Percentiles rank a stretch among this genome's conserved stretches.
Conservation (phyloP, 208 protist species). For the Borovskyia barvae region DNA sequence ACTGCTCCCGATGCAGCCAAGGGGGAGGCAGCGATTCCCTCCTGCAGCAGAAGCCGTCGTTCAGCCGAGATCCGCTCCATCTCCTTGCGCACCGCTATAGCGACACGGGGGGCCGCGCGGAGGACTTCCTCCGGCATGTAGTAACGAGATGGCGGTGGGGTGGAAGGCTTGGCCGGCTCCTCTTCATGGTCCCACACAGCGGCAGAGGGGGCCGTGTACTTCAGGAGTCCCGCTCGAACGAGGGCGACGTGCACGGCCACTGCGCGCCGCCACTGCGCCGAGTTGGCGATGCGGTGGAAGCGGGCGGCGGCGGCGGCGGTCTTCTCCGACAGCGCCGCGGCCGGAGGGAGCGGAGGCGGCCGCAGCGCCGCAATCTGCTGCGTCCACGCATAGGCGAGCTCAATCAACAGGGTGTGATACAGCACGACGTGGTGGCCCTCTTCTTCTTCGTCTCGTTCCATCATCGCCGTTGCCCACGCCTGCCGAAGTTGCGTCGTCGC, state of each 20-base stretch:
- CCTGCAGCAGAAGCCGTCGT: background rate
- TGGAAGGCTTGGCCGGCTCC: background rate
- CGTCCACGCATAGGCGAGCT: conserved; percentile 61
- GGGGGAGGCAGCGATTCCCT: too few species aligned
- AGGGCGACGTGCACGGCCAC: conserved; percentile 19
- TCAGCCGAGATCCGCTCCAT: conserved; percentile 21
- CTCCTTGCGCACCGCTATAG: conserved; percentile 23
- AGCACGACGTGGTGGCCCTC: background rate
- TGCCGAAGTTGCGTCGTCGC: background rate
- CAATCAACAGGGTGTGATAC: conserved; percentile 44
- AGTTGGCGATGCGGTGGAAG: conserved; percentile 4
- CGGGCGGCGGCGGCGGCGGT: background rate
- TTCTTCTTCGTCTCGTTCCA: background rate
- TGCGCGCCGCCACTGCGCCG: conserved; percentile 12
- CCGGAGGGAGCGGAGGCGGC: conserved; percentile 6
- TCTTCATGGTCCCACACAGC: too few species aligned
- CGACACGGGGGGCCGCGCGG: conserved; percentile 34
- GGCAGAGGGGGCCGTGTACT: background rate
- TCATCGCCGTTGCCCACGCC: background rate
- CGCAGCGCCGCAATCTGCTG: conserved; percentile 24
- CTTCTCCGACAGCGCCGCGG: background rate
- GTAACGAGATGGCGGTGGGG: background rate
- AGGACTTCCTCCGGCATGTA: conserved; percentile 42
- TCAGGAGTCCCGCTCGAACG: conserved; percentile 2
- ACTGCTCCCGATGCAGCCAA: background rate